Evolutionary conservation across 176 grass and related monocot species (phyloP).

Genomic region (Phoenix dactylifera): DNA sequence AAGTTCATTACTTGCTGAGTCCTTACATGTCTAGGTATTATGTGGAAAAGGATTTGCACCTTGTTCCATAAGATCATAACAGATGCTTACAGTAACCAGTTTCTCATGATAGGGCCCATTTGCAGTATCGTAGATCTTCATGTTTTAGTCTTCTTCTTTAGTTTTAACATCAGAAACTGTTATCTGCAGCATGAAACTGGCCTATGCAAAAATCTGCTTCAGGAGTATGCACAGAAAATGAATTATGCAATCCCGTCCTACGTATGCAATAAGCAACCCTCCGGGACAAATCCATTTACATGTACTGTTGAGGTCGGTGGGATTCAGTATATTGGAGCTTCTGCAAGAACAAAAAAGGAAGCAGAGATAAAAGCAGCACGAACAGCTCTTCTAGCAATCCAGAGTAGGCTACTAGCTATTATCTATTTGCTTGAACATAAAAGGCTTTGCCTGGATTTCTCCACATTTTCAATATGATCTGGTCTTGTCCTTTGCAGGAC

Average conservation of each 20-base stretch:
- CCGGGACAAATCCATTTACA: constrained; percentile 36
- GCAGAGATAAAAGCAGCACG: constrained; percentile 88
- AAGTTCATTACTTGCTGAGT: no score
- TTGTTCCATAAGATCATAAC: no score
- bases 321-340: constrained; percentile 86
- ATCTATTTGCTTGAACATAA: background rate
- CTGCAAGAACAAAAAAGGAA: constrained; percentile 78
- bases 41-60: no score
- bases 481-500: constrained; percentile 38
- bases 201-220: constrained; percentile 90
- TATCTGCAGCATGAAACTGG: constrained; percentile 68
- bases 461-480: background rate
- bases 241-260: constrained; percentile 95
- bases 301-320: constrained; percentile 89
- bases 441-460: no score
- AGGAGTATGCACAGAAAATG: constrained; percentile 99
- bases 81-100: no score
- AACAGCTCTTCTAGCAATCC: constrained; percentile 90
- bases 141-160: no score
- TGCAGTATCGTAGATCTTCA: no score
- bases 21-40: no score
- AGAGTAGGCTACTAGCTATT: constrained; percentile 27
- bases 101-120: no score
- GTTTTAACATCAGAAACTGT: background rate
- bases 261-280: constrained; percentile 45